These are phyloP conservation scores for Lepidium aucheri DNA, from an alignment of 345 rosid species.

Conservation along the genomic window DNA sequence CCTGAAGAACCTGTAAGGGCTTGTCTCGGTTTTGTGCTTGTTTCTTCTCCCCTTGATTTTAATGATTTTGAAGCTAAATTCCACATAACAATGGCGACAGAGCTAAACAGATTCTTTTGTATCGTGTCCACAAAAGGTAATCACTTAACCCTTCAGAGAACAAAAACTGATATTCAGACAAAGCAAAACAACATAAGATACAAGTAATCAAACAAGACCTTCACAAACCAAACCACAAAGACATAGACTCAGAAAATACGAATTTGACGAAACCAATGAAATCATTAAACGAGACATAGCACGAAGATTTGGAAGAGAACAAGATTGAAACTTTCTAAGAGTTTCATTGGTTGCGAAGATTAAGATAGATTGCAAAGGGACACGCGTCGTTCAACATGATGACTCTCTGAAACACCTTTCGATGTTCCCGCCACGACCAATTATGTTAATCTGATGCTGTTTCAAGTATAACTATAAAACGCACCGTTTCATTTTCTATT, in stretches of 20 bases:
- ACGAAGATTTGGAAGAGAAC: background rate
- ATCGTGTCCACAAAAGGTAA: background rate
- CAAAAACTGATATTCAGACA: background rate
- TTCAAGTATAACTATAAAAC: background rate
- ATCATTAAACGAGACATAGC: constrained; percentile 3
- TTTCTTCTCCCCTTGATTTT: constrained; percentile 18
- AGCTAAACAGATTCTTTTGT: background rate
- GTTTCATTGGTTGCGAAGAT: background rate
- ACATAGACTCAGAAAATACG: background rate
- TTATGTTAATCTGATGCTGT: background rate
- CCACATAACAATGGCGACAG: constrained; percentile 27
- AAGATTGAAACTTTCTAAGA: background rate
- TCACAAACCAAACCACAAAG: background rate
- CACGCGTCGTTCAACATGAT: constrained; percentile 21
- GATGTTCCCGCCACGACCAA: constrained; percentile 11
- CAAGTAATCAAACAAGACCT: background rate
- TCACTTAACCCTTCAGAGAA: background rate
- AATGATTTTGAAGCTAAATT: constrained; percentile 29
- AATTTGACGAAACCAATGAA: background rate
- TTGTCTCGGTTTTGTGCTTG: constrained; percentile 10
- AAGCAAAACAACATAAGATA: background rate
- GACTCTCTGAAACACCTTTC: constrained; percentile 20
- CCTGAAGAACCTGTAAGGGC: constrained; percentile 33
- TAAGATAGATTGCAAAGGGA: background rate
- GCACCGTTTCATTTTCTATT: background rate